phyloP scores from a whole-genome alignment of 2,329 filamentous ascomycete species.

The Rugonectria rugulosa region DNA sequence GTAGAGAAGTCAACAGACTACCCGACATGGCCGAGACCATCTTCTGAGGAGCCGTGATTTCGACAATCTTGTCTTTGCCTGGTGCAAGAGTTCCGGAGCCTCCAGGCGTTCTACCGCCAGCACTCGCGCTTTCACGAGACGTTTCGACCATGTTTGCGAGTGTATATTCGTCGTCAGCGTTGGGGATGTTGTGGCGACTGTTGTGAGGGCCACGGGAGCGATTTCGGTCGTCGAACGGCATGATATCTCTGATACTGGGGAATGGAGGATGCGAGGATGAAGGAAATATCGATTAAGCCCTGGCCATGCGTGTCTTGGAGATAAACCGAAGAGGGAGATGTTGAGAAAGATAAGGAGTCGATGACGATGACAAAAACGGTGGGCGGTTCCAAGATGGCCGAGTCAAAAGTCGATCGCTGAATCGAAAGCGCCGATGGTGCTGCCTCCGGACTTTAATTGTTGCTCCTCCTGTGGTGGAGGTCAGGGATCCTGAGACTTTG shows the following conservation, averaged over 20 bases:
- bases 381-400: slow-evolving; percentile 21
- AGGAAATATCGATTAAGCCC: slow-evolving; percentile 9
- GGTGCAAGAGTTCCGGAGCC: background rate
- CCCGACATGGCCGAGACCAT: slow-evolving; percentile 95
- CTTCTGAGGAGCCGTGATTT: slow-evolving; percentile 85
- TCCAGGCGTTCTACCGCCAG: background rate
- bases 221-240: slow-evolving; percentile 34
- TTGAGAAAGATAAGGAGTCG: slow-evolving; percentile 18
- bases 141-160: slow-evolving; percentile 40
- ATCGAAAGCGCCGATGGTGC: background rate
- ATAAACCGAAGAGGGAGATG: background rate
- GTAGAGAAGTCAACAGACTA: slow-evolving; percentile 85
- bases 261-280: background rate
- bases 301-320: slow-evolving; percentile 21
- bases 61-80: slow-evolving; percentile 51
- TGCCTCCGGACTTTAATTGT: background rate
- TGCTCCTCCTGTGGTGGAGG: background rate
- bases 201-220: slow-evolving; percentile 31
- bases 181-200: slow-evolving; percentile 31
- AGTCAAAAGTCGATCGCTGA: slow-evolving; percentile 6
- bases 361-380: slow-evolving; percentile 37
- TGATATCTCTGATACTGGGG: slow-evolving; percentile 15
- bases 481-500: background rate
- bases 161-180: slow-evolving; percentile 39
- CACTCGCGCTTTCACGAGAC: slow-evolving; percentile 5